A percentile compares a stretch with the other conserved stretches of the same genome.
These are phyloP conservation scores for Phytophthora fragariae DNA, from an alignment of 352 stramenopile species.

Conservation along the genomic window DNA sequence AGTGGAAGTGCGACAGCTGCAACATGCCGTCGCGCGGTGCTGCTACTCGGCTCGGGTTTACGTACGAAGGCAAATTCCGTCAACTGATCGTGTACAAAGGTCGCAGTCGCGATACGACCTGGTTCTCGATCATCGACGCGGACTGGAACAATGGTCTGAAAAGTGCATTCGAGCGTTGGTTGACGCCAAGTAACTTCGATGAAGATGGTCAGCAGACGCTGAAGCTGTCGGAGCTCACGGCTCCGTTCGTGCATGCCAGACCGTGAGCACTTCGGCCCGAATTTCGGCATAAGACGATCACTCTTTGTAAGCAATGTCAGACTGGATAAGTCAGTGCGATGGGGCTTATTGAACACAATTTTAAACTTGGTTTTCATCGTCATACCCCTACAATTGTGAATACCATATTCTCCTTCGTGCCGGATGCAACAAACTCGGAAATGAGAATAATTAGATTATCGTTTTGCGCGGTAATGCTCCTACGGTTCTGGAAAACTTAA, in stretches of 20 bases:
- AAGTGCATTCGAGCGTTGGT: slow-evolving; percentile 12
- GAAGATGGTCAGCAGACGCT: slow-evolving; percentile 16
- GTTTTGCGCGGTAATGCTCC: neutral
- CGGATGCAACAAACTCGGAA: neutral
- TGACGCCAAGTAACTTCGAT: slow-evolving; percentile 22
- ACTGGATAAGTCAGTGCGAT: no score
- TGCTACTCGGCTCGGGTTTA: slow-evolving; percentile 24
- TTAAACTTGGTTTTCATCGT: no score
- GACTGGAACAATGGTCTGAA: slow-evolving; percentile 27
- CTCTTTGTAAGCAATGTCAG: no score
- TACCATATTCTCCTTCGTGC: no score
- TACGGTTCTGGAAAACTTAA: slow-evolving; percentile 4
- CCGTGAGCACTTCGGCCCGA: neutral
- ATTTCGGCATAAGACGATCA: no score
- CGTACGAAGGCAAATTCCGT: slow-evolving; percentile 26
- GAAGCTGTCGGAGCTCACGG: slow-evolving; percentile 22
- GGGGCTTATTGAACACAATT: no score
- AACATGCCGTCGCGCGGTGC: slow-evolving; percentile 17
- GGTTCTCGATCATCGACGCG: slow-evolving; percentile 30
- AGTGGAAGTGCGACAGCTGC: slow-evolving; percentile 31
- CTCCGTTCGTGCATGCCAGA: slow-evolving; percentile 13
- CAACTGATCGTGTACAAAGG: slow-evolving; percentile 25
- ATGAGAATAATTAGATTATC: neutral
- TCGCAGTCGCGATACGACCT: slow-evolving; percentile 23
- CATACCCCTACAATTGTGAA: no score